Evolutionary conservation across 805 yeast species (phyloP).

Genomic region (Yamadazyma laniorum): DNA sequence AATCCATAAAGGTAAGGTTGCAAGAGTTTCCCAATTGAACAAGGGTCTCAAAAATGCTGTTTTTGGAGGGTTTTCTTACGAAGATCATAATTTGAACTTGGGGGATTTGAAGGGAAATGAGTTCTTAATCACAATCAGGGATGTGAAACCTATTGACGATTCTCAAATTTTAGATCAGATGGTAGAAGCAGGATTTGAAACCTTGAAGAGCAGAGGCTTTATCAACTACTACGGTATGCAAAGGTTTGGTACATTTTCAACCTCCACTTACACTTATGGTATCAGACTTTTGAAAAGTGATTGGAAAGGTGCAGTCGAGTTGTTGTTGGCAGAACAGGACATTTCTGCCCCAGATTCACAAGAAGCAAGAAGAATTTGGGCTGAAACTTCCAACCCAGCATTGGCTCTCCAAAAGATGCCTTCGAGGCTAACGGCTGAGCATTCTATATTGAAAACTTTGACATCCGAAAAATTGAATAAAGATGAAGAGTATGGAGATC

Average conservation of each 20-base stretch:
- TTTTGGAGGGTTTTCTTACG: slow-evolving; percentile 76
- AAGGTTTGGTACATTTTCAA: slow-evolving; percentile 92
- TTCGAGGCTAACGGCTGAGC: slow-evolving; percentile 81
- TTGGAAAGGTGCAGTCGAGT: slow-evolving; percentile 77
- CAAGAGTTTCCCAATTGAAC: slow-evolving; percentile 74
- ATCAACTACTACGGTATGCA: slow-evolving; percentile 98
- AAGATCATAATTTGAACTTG: slow-evolving; percentile 57
- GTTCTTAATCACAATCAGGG: slow-evolving; percentile 80
- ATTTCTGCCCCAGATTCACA: slow-evolving; percentile 77
- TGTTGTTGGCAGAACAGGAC: slow-evolving; percentile 82
- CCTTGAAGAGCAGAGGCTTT: slow-evolving; percentile 69
- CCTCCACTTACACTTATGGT: slow-evolving; percentile 89
- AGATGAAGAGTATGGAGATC: slow-evolving; percentile 43
- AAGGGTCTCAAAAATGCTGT: slow-evolving; percentile 71
- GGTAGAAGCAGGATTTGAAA: slow-evolving; percentile 51
- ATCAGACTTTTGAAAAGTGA: slow-evolving; percentile 63
- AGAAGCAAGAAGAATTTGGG: slow-evolving; percentile 84
- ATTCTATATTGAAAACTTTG: slow-evolving; percentile 62
- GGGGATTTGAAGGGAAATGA: slow-evolving; percentile 92
- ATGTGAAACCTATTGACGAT: slow-evolving; percentile 46
- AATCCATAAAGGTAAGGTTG: slow-evolving; percentile 65
- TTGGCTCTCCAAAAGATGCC: slow-evolving; percentile 79
- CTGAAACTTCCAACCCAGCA: slow-evolving; percentile 62
- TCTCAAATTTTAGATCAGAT: slow-evolving; percentile 37
- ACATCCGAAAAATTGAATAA: slow-evolving; percentile 48